Base-by-base conservation (phyloP, 2,329 filamentous ascomycete genomes). In the Pestalotiopsis sp. region DNA sequence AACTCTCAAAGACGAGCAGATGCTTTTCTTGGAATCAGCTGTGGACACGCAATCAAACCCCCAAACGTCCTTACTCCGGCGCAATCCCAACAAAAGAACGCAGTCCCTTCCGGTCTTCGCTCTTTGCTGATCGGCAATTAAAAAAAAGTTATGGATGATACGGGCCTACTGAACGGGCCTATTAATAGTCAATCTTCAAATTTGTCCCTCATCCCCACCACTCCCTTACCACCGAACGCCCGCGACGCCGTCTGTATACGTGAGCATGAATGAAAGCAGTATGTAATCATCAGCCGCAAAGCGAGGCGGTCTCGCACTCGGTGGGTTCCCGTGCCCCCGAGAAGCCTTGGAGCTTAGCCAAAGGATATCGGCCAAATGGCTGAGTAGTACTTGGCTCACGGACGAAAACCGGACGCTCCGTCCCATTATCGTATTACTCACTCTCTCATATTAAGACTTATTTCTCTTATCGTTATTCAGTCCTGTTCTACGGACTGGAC, bases 371-470 rank as follows among this genome's bases (percentile, higher is more conserved):
- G 45, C 45, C 45, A 52, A 52, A 52, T 52, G 45, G 45, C 17
- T 36, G 20, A 52, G 45, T 23, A 52, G 45, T 52, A n/a, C 20
- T n/a, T 52, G 20, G 45, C 14, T 62, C 36, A 27, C 39, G 20
- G 20, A 57, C 64, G 65, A 67, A 60, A 62, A 62, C 31, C 27
- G 38, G 36, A 49, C 68, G 68, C 49, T 58, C 65, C 68, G 65
- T 69, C 38, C 60, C 41, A 65, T 67, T 67, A 69, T 63, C 65
- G 39, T 67, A 14, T 67, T 52, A 64, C 20, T 52, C 49, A 64
- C 20, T 55, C 25, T 36, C 49, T 17, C 36, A 12, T 27, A 61
- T 27, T 66, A 66, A 58, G 55, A 58, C 57, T 9, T 11, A 25
- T 20, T 14, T 62, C 59, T 39, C 31, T 14, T 20, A 2, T 36